Evolutionary conservation across 2,329 filamentous ascomycete species (phyloP), one percentile per base, ranked within the genome.

Genomic region (Scedosporium boydii): DNA sequence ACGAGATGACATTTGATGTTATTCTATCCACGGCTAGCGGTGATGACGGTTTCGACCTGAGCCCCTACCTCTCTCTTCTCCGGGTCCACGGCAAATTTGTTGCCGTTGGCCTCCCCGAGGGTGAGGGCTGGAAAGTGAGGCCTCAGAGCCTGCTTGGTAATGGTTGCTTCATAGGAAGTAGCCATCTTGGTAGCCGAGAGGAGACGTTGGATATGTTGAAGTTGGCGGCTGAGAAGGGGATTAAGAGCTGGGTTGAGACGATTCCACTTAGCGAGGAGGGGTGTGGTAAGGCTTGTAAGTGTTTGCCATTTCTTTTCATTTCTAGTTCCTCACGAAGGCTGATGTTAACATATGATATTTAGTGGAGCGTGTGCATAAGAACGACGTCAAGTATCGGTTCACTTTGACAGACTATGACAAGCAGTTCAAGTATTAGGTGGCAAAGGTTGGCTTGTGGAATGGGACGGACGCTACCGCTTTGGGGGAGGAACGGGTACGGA

Each of bases 61-160:
- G 73, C 57, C 72, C 80, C 53, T 89, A 88, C 71, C 75, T 89
- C 62, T 71, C 76, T 14, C 73, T 89, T 6, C 75, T 89, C 29
- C 77, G 80, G 63, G 73, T 78, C 7, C 78, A 83, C 63, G 85
- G 86, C 9, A 77, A 76, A 16, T 85, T 87, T 69, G 80, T 88
- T 61, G 83, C 87, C 70, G 78, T 89, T 58, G 86, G 86, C 16
- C 80, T 82, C 1, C 85, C 86, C 0, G 86, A 88, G 68, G 76
- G 79, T 12, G 62, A 63, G n/a, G 64, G 62, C 3, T 64, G 61
- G n/a, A 59, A 60, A n/a, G 78, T 87, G 64, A 76, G 74, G 64
- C 81, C 81, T 3, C 83, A 80, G 66, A 74, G 78, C 21, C 70
- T 87, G 66, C 84, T 87, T 60, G 74, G 72, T 46, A 87, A 85